Base-by-base conservation (phyloP, 2,329 filamentous ascomycete genomes). In the Hymenoscyphus repandus region DNA sequence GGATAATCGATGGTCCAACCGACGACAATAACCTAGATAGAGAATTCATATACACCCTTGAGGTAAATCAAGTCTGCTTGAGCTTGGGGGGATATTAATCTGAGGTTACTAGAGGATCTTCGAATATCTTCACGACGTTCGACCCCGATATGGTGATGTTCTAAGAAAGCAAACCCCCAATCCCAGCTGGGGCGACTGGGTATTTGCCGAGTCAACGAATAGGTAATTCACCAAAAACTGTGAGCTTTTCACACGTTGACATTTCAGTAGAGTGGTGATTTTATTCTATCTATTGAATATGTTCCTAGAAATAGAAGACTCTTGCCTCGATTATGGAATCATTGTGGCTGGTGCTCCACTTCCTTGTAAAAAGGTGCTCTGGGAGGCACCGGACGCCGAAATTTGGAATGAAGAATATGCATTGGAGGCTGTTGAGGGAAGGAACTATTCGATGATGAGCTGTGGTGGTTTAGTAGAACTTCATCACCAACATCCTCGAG, bases 1-100 rank as follows among this genome's bases (percentile, higher is more conserved):
- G 43, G 30, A 45, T 45, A 6, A 45, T 45, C 10, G 43, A 45
- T 13, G 43, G 43, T 34, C 22, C 43, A 34, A 17, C 27, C 6
- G 15, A 45, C 13, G 32, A 32, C 22, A 45, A 45, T 32, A n/a
- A 33, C 15, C 18, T 34, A 18, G 43, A 34, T 13, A n/a, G 18
- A 17, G 15, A 18, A 9, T 34, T 45, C 6, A 18, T 45, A 33
- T 45, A 18, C 7, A 40, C 43, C 12, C 32, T 45, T 6, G 20
- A 18, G 43, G 43, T 45, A 45, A 30, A 2, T 13, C 7, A 20
- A 4, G 7, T 18, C 17, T 11, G 13, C 20, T 31, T 6, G 17
- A 10, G 2, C 11, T 5, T 40, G 11, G 5, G 5, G 9, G 10
- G 6, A 12, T 33, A 6, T 9, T 32, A 12, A 13, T 15, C 15